Percentiles rank a stretch among this genome's conserved stretches.
Evolutionary conservation across 1,284 basidiomycete genomes (phyloP).

Genomic region (Bjerkandera adusta): DNA sequence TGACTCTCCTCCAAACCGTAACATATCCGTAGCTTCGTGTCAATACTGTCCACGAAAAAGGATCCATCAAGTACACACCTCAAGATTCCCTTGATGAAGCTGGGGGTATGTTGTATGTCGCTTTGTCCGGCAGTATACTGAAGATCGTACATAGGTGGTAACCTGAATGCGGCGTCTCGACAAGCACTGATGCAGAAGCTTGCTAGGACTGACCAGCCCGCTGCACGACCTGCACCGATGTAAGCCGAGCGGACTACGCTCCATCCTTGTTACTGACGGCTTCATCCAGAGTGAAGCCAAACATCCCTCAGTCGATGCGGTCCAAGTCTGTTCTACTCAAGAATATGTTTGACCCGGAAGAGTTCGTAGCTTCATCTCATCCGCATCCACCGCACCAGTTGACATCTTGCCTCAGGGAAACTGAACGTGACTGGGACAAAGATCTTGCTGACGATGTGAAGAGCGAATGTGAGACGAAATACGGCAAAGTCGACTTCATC

Average conservation of each 20-base stretch:
- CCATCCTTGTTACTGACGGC: background rate
- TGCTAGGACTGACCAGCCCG: slow-evolving; percentile 81
- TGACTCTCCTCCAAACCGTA: slow-evolving; percentile 15
- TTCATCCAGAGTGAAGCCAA: slow-evolving; percentile 52
- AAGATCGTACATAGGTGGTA: slow-evolving; percentile 63
- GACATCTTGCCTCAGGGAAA: slow-evolving; percentile 62
- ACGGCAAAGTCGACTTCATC: slow-evolving; percentile 84
- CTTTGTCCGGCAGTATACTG: no score
- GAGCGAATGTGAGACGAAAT: slow-evolving; percentile 89
- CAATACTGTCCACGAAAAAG: slow-evolving; percentile 89
- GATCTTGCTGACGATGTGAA: slow-evolving; percentile 97
- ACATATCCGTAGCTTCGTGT: slow-evolving; percentile 66
- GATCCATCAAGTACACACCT: slow-evolving; percentile 67
- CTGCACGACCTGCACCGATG: slow-evolving; percentile 56
- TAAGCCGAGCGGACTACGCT: slow-evolving; percentile 39
- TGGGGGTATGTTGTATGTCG: slow-evolving; percentile 60
- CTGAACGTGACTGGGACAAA: slow-evolving; percentile 93
- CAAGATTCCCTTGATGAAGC: slow-evolving; percentile 82
- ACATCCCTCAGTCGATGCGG: slow-evolving; percentile 76
- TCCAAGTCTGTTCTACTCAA: slow-evolving; percentile 85
- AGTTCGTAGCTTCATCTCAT: slow-evolving; percentile 49
- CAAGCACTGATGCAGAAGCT: slow-evolving; percentile 99
- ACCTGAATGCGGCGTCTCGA: slow-evolving; percentile 92
- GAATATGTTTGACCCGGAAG: slow-evolving; percentile 97
- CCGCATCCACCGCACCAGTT: slow-evolving; percentile 5